Evolutionary conservation across 2,329 filamentous ascomycete genomes (phyloP), one percentile per base, ranked within the genome.

Genomic region (Cladophialophora immunda): DNA sequence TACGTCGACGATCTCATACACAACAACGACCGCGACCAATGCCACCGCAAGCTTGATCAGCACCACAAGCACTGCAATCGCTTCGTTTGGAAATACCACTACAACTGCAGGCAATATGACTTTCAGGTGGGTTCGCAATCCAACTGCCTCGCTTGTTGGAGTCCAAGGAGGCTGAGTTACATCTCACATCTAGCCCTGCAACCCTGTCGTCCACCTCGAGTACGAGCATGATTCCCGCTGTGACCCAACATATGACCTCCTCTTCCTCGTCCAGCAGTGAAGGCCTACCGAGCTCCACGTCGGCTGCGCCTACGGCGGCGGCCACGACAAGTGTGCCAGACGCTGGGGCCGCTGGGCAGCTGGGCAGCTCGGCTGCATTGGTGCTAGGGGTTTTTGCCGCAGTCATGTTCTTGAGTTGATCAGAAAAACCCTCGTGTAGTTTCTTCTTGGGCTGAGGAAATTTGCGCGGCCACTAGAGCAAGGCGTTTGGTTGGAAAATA

Each of bases 101-200:
- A 87, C 88, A 52, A 76, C 91, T 60, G 87, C 88, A 36, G 81
- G 91, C 58, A 73, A 76, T 36, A 75, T 73, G 55, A 73, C 74
- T 50, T 76, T 76, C 36, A 73, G 71, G 38, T 68, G 62, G 9
- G 61, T 58, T 53, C 32, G 9, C 9, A 2, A n/a, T 61, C 58
- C n/a, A n/a, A 34, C 32, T 19, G 5, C 19, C 19, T 52, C 19
- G 7, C 36, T 19, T 32, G 25, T 32, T 19, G n/a, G 15, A 9
- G 3, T 36, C 29, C 45, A 9, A 25, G 2, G 47, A 61, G 30
- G 36, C 57, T 59, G 57, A 59, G 27, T 22, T 41, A n/a, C 19
- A 50, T 19, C 55, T 36, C 34, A 30, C 19, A 36, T 9, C 30
- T 19, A 68, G 62, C 6, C 69, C 68, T 34, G 67, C 71, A 11